Conservation (phyloP, 2,329 filamentous ascomycete species). For the Ilyonectria sp. region DNA sequence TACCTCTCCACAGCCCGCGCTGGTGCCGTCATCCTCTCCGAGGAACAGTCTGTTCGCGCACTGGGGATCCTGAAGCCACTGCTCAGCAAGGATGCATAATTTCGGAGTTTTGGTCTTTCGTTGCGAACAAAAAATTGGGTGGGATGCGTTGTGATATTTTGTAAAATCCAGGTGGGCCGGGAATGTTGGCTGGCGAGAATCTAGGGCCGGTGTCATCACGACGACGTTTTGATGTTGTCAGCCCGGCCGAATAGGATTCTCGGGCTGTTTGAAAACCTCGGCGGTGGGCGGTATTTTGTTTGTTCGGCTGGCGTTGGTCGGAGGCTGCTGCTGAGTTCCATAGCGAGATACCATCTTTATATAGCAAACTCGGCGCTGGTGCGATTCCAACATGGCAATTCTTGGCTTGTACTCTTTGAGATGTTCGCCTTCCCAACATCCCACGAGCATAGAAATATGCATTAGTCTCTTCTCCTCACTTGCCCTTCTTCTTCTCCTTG, state of each 20-base stretch:
- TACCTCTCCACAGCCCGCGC: constrained; percentile 92
- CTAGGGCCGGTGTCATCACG: neutral
- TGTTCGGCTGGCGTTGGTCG: constrained; percentile 39
- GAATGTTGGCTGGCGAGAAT: neutral
- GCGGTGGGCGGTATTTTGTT: constrained; percentile 29
- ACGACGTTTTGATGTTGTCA: neutral
- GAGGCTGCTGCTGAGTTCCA: constrained; percentile 32
- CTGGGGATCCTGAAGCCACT: constrained; percentile 77
- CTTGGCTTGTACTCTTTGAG: constrained; percentile 3
- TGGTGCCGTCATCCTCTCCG: constrained; percentile 88
- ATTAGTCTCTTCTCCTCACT: constrained; percentile 35
- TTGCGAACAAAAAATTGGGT: constrained; percentile 9
- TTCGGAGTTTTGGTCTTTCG: neutral
- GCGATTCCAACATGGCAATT: constrained; percentile 16
- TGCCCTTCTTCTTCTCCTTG: constrained; percentile 54
- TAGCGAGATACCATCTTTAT: constrained; percentile 48
- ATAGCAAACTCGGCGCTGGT: constrained; percentile 35
- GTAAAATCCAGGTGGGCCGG: neutral
- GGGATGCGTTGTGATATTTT: neutral
- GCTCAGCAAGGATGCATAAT: constrained; percentile 55
- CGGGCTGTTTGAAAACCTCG: constrained; percentile 4
- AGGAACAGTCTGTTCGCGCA: constrained; percentile 81
- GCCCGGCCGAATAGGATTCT: neutral
- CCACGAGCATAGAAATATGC: neutral
- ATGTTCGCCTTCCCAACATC: neutral